These are phyloP conservation scores for Ochromonadaceae sp. DNA, from an alignment of 352 stramenopile genomes.

Conservation along the genomic window DNA sequence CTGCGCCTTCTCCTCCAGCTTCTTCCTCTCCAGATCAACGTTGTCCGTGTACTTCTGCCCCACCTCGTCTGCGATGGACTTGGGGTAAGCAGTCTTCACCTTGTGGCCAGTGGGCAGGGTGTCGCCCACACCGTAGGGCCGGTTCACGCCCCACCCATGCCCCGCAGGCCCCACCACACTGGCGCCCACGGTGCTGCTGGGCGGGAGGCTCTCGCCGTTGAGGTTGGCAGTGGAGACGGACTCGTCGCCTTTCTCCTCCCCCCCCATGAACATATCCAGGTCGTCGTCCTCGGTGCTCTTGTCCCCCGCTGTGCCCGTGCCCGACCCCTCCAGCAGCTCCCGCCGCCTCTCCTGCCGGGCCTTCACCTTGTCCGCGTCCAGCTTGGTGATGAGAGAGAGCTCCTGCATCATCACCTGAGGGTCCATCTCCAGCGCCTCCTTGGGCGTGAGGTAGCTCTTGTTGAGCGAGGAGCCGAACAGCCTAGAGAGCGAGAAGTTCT, in stretches of 20 bases:
- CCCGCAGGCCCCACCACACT: background rate
- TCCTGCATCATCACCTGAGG: background rate
- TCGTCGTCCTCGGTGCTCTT: background rate
- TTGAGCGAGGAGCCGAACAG: background rate
- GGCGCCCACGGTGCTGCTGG: background rate
- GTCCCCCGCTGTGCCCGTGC: background rate
- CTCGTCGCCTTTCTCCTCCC: constrained; percentile 8
- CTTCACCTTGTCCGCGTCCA: constrained; percentile 1
- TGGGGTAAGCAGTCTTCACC: constrained; percentile 2
- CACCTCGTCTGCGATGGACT: background rate
- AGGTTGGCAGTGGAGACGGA: background rate
- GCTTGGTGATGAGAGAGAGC: no score
- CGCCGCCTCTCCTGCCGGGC: background rate
- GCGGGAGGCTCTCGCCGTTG: background rate
- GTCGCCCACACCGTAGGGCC: background rate
- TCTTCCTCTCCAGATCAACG: no score
- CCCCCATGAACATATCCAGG: background rate
- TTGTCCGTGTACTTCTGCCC: no score
- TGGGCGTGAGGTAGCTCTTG: constrained; percentile 7
- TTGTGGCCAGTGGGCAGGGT: background rate
- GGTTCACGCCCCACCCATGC: background rate
- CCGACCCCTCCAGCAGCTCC: background rate
- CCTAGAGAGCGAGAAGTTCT: no score
- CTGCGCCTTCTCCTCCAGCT: no score
- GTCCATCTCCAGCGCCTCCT: constrained; percentile 13